Conservation (phyloP, 257 asterid species). For the Jaltomata sinuosa region DNA sequence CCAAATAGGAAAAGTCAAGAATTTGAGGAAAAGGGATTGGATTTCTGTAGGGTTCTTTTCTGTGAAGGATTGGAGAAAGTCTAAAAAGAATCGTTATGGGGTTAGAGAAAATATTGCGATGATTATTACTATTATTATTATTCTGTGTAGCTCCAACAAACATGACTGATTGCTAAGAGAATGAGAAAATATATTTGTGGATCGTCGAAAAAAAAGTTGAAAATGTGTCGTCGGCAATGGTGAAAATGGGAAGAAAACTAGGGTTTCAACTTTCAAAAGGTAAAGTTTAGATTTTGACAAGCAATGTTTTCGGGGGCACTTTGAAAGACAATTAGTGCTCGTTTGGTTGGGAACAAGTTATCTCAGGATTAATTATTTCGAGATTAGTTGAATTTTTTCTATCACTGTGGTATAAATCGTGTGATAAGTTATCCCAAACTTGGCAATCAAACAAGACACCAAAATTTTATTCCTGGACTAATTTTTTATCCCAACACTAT, state of each 20-base stretch:
- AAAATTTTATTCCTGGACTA: too few species aligned
- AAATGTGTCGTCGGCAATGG: neutral
- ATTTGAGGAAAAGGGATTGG: neutral
- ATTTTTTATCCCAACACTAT: too few species aligned
- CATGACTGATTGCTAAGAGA: neutral
- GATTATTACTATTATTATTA: neutral
- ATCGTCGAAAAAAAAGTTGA: neutral
- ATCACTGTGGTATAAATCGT: too few species aligned
- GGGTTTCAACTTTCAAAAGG: neutral
- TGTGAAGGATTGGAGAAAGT: constrained; percentile 5
- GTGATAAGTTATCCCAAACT: too few species aligned
- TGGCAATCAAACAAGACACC: too few species aligned
- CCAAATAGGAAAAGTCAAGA: neutral
- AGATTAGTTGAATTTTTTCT: too few species aligned
- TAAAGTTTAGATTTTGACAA: too few species aligned
- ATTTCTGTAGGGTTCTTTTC: constrained; percentile 8
- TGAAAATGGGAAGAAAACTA: neutral
- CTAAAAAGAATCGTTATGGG: neutral
- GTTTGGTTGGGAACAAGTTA: too few species aligned
- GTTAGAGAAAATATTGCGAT: neutral
- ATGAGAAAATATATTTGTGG: neutral
- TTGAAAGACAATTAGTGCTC: too few species aligned
- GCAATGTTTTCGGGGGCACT: too few species aligned
- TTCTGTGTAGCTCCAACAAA: neutral
- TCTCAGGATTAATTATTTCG: too few species aligned